A percentile compares a stretch with the other conserved stretches of the same genome.
These are phyloP conservation scores for Cymbopogon citratus DNA, from an alignment of 176 grass and related monocot genomes.

Conservation along the genomic window DNA sequence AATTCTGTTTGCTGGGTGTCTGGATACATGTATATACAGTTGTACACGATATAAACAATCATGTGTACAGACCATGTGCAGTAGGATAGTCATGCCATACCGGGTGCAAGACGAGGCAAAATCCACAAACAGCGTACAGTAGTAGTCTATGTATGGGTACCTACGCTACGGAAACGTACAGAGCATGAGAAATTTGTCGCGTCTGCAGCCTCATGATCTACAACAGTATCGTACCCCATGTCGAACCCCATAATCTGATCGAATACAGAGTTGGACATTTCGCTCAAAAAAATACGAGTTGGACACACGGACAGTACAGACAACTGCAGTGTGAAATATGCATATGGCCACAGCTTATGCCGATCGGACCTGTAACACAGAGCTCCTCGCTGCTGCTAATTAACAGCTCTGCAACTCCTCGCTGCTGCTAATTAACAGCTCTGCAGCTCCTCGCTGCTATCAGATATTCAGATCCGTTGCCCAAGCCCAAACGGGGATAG, in stretches of 20 bases:
- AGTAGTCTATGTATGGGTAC: not conserved
- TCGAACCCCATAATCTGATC: constrained; percentile 14
- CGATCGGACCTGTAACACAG: not conserved
- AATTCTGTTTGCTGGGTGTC: too few relatives aligned
- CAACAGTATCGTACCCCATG: constrained; percentile 17
- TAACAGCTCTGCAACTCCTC: too few relatives aligned
- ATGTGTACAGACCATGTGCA: constrained; percentile 20
- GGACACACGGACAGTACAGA: not conserved
- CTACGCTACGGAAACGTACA: constrained; percentile 26
- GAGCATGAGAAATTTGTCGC: constrained; percentile 35
- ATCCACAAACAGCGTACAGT: not conserved
- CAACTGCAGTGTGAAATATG: not conserved
- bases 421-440: not conserved
- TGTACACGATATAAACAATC: not conserved
- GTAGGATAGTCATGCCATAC: constrained; percentile 25
- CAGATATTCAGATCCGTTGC: not conserved
- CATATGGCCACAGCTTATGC: not conserved
- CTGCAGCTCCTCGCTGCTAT: not conserved
- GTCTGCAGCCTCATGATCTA: constrained; percentile 8
- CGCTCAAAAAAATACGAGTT: too few relatives aligned
- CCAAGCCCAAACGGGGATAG: not conserved
- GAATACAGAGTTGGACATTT: not conserved
- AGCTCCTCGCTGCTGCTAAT: not conserved
- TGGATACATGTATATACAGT: too few relatives aligned
- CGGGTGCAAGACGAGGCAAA: constrained; percentile 10